Conservation (phyloP, 345 rosid genomes). For the Populus ilicifolia region DNA sequence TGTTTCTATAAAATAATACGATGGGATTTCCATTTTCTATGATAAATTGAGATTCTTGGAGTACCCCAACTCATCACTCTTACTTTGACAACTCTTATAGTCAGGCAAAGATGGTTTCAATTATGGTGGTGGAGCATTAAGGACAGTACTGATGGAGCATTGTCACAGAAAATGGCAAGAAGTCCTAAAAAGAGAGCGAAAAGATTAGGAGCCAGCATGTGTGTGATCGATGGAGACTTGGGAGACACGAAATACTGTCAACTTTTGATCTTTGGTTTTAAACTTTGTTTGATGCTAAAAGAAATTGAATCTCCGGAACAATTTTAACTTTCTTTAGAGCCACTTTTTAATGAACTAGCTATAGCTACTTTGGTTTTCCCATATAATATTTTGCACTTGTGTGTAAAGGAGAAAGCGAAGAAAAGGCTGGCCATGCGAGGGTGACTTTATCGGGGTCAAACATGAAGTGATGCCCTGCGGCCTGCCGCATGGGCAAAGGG, state of each 20-base stretch:
- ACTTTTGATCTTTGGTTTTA: conserved; percentile 27
- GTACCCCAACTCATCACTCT: too few relatives aligned
- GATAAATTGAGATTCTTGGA: too few relatives aligned
- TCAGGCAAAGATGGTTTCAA: background rate
- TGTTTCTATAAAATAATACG: too few relatives aligned
- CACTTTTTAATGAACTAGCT: conserved; percentile 6
- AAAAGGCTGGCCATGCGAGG: conserved; percentile 23
- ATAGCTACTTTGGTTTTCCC: conserved; percentile 4
- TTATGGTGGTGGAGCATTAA: conserved; percentile 2
- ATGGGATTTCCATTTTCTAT: too few relatives aligned
- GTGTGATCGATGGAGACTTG: conserved; percentile 9
- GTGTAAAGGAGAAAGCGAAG: conserved; percentile 10
- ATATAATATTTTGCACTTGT: background rate
- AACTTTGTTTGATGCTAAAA: conserved; percentile 36
- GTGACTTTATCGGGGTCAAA: conserved; percentile 41
- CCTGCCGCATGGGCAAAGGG: background rate
- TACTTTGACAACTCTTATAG: background rate
- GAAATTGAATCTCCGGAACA: conserved; percentile 29
- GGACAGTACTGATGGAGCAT: conserved; percentile 17
- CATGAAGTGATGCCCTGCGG: conserved; percentile 23
- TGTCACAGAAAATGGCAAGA: conserved; percentile 13
- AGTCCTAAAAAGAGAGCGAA: background rate
- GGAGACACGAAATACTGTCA: conserved; percentile 20
- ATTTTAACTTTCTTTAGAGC: background rate
- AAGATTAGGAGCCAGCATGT: background rate